These are phyloP conservation scores for Sedum album DNA, from an alignment of 164 flowering plant species.

Conservation along the genomic window DNA sequence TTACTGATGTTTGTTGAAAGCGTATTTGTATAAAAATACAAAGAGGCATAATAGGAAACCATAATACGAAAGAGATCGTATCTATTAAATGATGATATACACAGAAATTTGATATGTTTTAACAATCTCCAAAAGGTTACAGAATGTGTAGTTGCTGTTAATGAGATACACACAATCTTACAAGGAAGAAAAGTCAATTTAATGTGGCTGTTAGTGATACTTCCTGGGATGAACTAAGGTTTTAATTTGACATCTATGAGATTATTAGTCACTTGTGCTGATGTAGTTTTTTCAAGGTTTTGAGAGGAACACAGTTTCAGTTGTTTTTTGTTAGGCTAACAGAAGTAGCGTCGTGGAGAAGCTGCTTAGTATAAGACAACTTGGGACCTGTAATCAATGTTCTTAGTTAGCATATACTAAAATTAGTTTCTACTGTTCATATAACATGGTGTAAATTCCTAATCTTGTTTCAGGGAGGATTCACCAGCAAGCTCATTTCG, in stretches of 20 bases:
- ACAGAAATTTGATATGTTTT: no score
- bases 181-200: neutral
- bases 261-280: neutral
- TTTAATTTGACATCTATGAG: neutral
- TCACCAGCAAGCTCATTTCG: conserved; percentile 69
- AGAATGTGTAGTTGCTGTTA: neutral
- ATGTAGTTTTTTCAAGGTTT: no score
- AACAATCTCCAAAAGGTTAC: neutral
- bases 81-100: no score
- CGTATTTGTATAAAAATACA: no score
- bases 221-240: neutral
- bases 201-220: neutral
- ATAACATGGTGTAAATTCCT: neutral
- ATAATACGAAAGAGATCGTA: neutral
- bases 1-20: no score
- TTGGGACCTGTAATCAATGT: neutral
- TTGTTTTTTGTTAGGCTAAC: neutral
- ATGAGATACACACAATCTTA: neutral
- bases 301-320: neutral
- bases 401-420: neutral
- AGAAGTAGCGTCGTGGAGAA: no score
- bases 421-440: neutral
- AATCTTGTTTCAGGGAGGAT: conserved; percentile 62
- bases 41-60: no score
- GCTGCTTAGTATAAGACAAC: neutral